phyloP scores from a whole-genome alignment of 129 eudicot species.

The Scalesia atractyloides region DNA sequence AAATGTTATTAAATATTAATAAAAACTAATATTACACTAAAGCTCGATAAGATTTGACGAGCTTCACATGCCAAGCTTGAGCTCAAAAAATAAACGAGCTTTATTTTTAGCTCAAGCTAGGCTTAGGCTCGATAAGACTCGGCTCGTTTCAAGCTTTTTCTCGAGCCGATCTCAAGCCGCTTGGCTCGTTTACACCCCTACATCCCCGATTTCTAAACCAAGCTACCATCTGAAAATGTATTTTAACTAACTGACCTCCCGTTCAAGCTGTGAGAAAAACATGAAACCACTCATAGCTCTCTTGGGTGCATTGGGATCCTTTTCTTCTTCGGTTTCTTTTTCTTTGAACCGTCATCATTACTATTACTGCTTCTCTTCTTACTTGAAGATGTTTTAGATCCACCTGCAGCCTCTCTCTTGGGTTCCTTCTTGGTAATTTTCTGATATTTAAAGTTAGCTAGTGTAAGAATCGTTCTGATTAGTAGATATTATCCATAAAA shows the following conservation, averaged over 20 bases:
- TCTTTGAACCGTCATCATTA: slow-evolving; percentile 71
- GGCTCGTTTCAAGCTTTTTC: too few relatives aligned
- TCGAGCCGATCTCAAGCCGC: too few relatives aligned
- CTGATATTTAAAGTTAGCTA: slow-evolving; percentile 38
- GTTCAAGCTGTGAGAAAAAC: slow-evolving; percentile 80
- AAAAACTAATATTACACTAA: too few relatives aligned
- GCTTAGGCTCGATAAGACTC: too few relatives aligned
- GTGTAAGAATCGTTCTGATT: slow-evolving; percentile 18
- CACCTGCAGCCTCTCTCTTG: slow-evolving; percentile 56
- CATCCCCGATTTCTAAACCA: too few relatives aligned
- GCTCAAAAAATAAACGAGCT: too few relatives aligned
- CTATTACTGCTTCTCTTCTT: slow-evolving; percentile 69
- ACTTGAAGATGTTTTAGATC: slow-evolving; percentile 56
- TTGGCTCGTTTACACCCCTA: too few relatives aligned
- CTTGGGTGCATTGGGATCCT: slow-evolving; percentile 97
- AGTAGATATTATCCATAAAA: not conserved
- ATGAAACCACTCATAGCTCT: slow-evolving; percentile 78
- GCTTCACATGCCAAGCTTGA: too few relatives aligned
- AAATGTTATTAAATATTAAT: too few relatives aligned
- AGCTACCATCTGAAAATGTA: not conserved
- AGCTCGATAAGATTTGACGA: too few relatives aligned
- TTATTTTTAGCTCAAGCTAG: too few relatives aligned
- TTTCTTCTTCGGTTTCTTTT: slow-evolving; percentile 87
- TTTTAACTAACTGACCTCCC: slow-evolving; percentile 62
- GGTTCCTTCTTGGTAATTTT: slow-evolving; percentile 64